Evolutionary conservation across 768 basidiomycete species (phyloP).

Genomic region (Hygrophoropsis aurantiaca): DNA sequence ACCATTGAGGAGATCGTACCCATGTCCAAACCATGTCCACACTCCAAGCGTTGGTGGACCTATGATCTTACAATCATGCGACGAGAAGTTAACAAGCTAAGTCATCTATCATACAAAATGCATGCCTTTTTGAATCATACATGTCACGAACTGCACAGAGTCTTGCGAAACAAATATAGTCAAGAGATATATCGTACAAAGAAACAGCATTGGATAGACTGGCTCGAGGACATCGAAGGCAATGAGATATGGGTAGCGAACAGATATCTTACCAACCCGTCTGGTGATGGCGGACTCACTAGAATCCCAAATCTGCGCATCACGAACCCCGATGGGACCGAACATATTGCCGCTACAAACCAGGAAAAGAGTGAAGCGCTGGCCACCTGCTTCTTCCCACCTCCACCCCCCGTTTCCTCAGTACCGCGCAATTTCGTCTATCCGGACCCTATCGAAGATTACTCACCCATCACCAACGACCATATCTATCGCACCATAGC

Average conservation of each 20-base stretch:
- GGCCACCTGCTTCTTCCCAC: constrained; percentile 22
- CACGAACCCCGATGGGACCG: background rate
- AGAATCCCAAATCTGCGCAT: constrained; percentile 6
- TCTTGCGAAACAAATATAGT: constrained; percentile 8
- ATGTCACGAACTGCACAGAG: constrained; percentile 4
- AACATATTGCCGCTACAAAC: constrained; percentile 9
- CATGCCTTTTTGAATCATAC: background rate
- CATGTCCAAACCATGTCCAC: constrained; percentile 3
- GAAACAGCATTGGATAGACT: constrained; percentile 17
- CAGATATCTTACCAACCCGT: constrained; percentile 1
- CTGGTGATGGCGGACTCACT: background rate
- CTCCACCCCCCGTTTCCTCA: background rate
- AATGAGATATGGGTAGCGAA: constrained; percentile 17
- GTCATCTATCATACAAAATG: background rate
- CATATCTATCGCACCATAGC: constrained; percentile 8
- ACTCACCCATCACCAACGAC: constrained; percentile 7
- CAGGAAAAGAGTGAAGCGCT: constrained; percentile 17
- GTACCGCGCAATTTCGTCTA: constrained; percentile 6
- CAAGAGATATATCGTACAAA: constrained; percentile 12
- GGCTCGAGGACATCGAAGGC: constrained; percentile 12
- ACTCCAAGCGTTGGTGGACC: constrained; percentile 2
- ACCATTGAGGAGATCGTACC: constrained; percentile 2
- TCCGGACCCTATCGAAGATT: background rate
- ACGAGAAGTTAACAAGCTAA: background rate
- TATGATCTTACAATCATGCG: background rate